These are phyloP conservation scores for Anthoceros angustus DNA, from an alignment of 225 moss, liverwort and hornwort species.

Conservation along the genomic window DNA sequence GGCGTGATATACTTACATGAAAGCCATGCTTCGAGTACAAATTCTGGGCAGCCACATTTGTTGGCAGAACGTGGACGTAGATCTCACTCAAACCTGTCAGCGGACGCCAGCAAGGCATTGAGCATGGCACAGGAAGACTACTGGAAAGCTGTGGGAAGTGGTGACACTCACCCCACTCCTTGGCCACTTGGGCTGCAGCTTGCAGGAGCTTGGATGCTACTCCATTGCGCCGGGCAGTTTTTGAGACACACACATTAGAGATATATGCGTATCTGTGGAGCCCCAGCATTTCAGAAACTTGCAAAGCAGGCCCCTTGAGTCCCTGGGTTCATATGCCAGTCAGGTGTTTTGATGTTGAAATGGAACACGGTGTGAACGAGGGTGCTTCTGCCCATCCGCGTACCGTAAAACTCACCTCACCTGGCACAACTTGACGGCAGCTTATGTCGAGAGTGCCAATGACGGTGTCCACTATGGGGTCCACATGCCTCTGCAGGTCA, in stretches of 20 bases:
- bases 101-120: not conserved
- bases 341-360: not conserved
- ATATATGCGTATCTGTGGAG: not conserved
- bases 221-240: not conserved
- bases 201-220: not conserved
- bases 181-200: not conserved
- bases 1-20: not conserved
- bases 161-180: not conserved
- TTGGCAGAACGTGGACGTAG: constrained; percentile 1
- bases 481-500: not conserved
- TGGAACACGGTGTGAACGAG: not conserved
- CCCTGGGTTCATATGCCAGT: not conserved
- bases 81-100: constrained; percentile 3
- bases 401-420: not conserved
- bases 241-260: not conserved
- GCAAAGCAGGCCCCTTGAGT: not conserved
- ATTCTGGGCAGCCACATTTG: not conserved
- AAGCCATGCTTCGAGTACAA: not conserved
- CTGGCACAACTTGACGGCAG: not conserved
- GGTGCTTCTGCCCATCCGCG: not conserved
- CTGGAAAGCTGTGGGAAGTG: not conserved
- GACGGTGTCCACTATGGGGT: not conserved
- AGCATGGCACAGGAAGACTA: not conserved
- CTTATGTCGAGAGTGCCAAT: not conserved
- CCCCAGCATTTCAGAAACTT: not conserved